These are phyloP conservation scores for Scheffersomyces stipitis DNA, from an alignment of 805 yeast genomes.

Conservation along the genomic window DNA sequence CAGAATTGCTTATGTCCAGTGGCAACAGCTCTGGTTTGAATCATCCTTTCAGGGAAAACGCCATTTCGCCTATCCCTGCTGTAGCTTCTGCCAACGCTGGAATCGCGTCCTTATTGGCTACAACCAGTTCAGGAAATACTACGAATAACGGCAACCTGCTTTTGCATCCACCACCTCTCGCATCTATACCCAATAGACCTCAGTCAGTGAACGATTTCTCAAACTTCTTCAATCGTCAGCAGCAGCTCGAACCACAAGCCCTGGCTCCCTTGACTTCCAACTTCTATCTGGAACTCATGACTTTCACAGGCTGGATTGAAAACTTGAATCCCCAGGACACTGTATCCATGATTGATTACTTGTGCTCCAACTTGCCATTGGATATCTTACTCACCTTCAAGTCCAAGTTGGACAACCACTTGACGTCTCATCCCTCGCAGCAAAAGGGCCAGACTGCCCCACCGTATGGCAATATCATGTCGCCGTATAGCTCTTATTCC, in stretches of 20 bases:
- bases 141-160: conserved; percentile 13
- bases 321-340: conserved; percentile 52
- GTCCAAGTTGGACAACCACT: conserved; percentile 44
- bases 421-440: conserved; percentile 15
- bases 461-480: conserved; percentile 2
- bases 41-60: conserved; percentile 17
- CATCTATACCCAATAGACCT: conserved; percentile 38
- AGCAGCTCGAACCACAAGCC: conserved; percentile 8
- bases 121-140: conserved; percentile 8
- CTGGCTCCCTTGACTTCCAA: conserved; percentile 25
- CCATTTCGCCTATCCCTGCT: conserved; percentile 19
- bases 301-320: conserved; percentile 51
- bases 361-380: conserved; percentile 49
- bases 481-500: conserved; percentile 6
- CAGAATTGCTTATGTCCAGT: conserved; percentile 4
- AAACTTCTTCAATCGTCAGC: conserved; percentile 16
- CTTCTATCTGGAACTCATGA: conserved; percentile 52
- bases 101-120: conserved; percentile 24
- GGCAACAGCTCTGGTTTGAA: conserved; percentile 3
- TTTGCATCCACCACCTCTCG: conserved; percentile 29
- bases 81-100: conserved; percentile 15
- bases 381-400: conserved; percentile 53
- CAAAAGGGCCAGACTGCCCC: conserved; percentile 3
- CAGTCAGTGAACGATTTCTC: conserved; percentile 42
- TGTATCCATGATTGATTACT: conserved; percentile 52